A percentile compares a stretch with the other conserved stretches of the same genome.
Conservation (phyloP, 352 stramenopile species). For the Pythium grandisporangium region DNA sequence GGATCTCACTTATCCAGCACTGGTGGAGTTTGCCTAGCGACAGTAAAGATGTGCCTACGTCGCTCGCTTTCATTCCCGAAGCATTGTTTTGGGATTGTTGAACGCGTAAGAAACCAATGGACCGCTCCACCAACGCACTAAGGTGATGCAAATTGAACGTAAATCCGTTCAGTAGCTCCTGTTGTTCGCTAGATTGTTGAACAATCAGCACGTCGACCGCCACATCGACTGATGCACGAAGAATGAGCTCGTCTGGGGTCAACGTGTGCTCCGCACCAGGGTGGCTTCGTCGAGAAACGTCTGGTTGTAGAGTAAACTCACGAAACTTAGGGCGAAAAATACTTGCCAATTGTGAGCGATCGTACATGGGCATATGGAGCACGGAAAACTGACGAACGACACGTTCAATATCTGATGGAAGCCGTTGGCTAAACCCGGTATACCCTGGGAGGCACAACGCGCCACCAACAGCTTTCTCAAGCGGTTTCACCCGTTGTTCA, state of each 20-base stretch:
- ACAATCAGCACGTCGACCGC: conserved; percentile 21
- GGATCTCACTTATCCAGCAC: conserved; percentile 41
- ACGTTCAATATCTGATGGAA: conserved; percentile 4
- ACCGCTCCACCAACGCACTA: conserved; percentile 23
- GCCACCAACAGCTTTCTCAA: conserved; percentile 31
- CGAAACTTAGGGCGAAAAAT: conserved; percentile 36
- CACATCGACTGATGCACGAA: conserved; percentile 52
- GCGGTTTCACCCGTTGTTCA: conserved; percentile 9
- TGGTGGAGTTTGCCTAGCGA: conserved; percentile 51
- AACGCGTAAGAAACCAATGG: conserved; percentile 16
- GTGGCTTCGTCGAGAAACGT: neutral
- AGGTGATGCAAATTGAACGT: conserved; percentile 51
- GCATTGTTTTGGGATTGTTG: neutral
- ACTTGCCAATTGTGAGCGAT: conserved; percentile 32
- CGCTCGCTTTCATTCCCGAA: too few species aligned
- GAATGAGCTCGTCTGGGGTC: conserved; percentile 26
- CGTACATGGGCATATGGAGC: conserved; percentile 24
- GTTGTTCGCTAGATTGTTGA: conserved; percentile 15
- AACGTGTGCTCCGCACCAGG: conserved; percentile 11
- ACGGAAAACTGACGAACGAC: conserved; percentile 46
- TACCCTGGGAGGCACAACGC: conserved; percentile 17
- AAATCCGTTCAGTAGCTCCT: conserved; percentile 6
- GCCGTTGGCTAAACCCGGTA: neutral
- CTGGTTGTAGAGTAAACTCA: neutral
- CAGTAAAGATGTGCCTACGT: conserved; percentile 20